phyloP scores from a whole-genome alignment of 2,329 filamentous ascomycete species.

The Pyrenochaeta sp. region DNA sequence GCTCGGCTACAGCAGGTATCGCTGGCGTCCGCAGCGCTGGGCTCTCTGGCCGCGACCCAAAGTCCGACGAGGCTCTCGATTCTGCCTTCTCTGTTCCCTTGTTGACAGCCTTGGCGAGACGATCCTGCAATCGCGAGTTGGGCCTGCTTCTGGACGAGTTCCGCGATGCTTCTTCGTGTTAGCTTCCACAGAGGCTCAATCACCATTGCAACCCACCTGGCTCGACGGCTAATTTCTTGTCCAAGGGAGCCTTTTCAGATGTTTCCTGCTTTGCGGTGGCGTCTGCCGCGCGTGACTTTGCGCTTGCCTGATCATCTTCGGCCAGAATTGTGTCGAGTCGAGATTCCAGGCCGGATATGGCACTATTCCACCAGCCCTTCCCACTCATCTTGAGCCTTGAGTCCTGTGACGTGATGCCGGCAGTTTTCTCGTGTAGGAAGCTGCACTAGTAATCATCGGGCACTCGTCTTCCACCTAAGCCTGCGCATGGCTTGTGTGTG shows the following conservation, averaged over 20 bases:
- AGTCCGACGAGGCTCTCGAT: constrained; percentile 58
- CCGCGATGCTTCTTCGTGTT: constrained; percentile 62
- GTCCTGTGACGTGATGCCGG: not conserved
- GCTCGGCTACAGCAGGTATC: constrained; percentile 35
- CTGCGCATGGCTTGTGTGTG: constrained; percentile 41
- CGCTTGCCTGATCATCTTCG: constrained; percentile 71
- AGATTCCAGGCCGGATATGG: constrained; percentile 92
- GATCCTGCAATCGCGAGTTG: constrained; percentile 87
- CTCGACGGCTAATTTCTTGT: constrained; percentile 43
- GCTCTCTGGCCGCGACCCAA: constrained; percentile 63
- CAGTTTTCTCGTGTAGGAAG: constrained; percentile 5
- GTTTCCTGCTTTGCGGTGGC: constrained; percentile 44
- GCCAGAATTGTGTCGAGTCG: constrained; percentile 90
- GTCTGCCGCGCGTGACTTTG: constrained; percentile 52
- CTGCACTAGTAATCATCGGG: constrained; percentile 40
- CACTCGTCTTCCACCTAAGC: constrained; percentile 35
- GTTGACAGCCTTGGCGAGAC: constrained; percentile 85
- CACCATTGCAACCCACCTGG: constrained; percentile 36
- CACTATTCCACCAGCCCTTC: constrained; percentile 65
- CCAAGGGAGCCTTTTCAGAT: constrained; percentile 34
- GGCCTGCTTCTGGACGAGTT: constrained; percentile 71
- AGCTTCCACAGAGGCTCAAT: constrained; percentile 19
- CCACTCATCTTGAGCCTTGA: constrained; percentile 35
- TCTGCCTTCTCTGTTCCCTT: constrained; percentile 68
- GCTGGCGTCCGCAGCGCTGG: constrained; percentile 52